These are phyloP conservation scores for Rhizoctonia solani DNA, from an alignment of 1,284 basidiomycete species.

Conservation along the genomic window DNA sequence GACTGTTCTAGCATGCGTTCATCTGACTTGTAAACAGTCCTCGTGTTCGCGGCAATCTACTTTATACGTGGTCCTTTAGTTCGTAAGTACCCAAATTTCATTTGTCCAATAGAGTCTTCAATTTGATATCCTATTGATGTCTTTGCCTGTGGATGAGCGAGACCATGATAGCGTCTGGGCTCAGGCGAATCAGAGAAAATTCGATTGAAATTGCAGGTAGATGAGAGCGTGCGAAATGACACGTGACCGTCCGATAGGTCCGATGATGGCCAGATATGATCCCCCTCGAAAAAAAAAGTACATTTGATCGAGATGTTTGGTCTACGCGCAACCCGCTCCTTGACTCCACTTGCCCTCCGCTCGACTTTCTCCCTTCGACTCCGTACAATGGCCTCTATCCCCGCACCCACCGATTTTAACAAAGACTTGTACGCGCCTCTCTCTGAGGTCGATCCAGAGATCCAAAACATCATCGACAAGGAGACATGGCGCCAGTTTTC, in stretches of 20 bases:
- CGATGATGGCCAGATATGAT: conserved; percentile 9
- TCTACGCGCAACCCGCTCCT: conserved; percentile 10
- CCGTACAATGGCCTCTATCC: conserved; percentile 43
- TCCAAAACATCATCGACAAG: conserved; percentile 97
- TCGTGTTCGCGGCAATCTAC: too few species aligned
- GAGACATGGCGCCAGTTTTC: conserved; percentile 99
- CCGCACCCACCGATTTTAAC: conserved; percentile 64
- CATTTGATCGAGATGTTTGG: conserved; percentile 10
- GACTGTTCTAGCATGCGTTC: too few species aligned
- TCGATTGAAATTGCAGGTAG: not conserved
- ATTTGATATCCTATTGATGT: too few species aligned
- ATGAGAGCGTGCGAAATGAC: not conserved
- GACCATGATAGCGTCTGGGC: too few species aligned
- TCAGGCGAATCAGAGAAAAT: too few species aligned
- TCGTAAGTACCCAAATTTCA: too few species aligned
- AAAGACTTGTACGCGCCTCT: conserved; percentile 86
- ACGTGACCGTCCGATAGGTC: conserved; percentile 4
- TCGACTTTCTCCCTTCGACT: not conserved
- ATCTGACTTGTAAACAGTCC: too few species aligned
- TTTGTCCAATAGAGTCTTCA: too few species aligned
- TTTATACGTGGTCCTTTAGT: too few species aligned
- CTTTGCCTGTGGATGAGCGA: too few species aligned
- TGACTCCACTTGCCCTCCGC: not conserved
- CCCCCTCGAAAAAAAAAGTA: conserved; percentile 8
- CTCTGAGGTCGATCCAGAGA: conserved; percentile 89